Evolutionary conservation across 2,329 filamentous ascomycete genomes (phyloP).

Genomic region (Pseudonectria buxi): DNA sequence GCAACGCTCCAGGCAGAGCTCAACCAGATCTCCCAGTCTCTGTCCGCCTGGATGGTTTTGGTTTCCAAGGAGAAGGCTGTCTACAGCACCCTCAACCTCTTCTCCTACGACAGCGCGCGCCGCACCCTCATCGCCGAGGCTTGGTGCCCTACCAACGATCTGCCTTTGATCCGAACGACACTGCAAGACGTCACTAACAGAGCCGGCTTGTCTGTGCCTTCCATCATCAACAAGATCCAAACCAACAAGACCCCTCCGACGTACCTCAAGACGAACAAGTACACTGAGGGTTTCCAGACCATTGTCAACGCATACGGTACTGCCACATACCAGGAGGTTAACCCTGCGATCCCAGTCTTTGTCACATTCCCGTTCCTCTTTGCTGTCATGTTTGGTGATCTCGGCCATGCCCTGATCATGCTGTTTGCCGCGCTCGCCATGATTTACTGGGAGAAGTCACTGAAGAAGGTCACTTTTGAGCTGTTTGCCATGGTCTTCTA

Average conservation of each 20-base stretch:
- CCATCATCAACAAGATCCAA: slow-evolving; percentile 95
- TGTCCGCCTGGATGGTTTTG: slow-evolving; percentile 96
- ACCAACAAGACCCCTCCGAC: slow-evolving; percentile 97
- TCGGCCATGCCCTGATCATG: slow-evolving; percentile 91
- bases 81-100: slow-evolving; percentile 90
- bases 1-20: slow-evolving; percentile 88
- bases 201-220: slow-evolving; percentile 92
- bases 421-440: slow-evolving; percentile 74
- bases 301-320: slow-evolving; percentile 99
- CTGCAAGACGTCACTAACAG: slow-evolving; percentile 95
- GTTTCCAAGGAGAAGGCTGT: slow-evolving; percentile 98
- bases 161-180: slow-evolving; percentile 84
- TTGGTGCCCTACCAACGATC: slow-evolving; percentile 90
- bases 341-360: slow-evolving; percentile 89
- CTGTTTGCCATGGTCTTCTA: slow-evolving; percentile 98
- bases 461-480: slow-evolving; percentile 90
- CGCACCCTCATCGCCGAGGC: slow-evolving; percentile 97
- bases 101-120: slow-evolving; percentile 91
- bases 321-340: slow-evolving; percentile 94
- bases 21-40: slow-evolving; percentile 82
- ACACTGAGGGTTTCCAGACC: slow-evolving; percentile 95
- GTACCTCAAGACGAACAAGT: slow-evolving; percentile 97
- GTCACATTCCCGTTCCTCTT: slow-evolving; percentile 99
- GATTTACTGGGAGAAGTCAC: slow-evolving; percentile 92
- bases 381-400: slow-evolving; percentile 99